Evolutionary conservation across 495 filamentous ascomycete genomes (phyloP), one percentile per base, ranked within the genome.

Genomic region (Clavariopsis aquatica): DNA sequence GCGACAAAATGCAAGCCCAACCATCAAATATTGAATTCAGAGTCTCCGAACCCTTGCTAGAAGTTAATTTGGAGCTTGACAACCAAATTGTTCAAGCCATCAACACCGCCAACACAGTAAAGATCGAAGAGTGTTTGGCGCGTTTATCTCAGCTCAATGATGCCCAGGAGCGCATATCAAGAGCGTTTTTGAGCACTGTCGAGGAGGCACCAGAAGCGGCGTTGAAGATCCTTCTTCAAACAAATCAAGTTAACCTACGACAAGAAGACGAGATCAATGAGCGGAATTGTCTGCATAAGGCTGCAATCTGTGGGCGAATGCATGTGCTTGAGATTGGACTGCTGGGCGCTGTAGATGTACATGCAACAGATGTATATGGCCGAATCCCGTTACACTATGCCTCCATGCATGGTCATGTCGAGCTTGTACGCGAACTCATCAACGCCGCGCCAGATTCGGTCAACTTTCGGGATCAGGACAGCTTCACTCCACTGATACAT

Each of bases 191-290:
- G 49, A 86, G 90, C 28, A 89, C 91, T 23, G 89, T 96, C 71
- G 86, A 88, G 68, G 90, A 93, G 65, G 93, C 86, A n/a, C 86
- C 92, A 0, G 85, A 91, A 57, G 85, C 87, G 6, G 85, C 92
- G 19, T 81, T 98, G 31, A 80, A 83, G 27, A 78, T 90, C 8
- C 81, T 98, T 22, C 78, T 97, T 17, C 85, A 88, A 52, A 94
- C 92, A 10, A 84, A 86, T 0, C 73, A 95, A 52, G 89, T 98
- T 45, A 87, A 97, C 73, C 81, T 97, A 10, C 88, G 89, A 62
- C 90, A 89, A 0, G 89, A 93, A 68, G 95, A 98, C 71, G 93
- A 98, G 70, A 97, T 98, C 71, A 98, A 98, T 72, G 92, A 96
- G 71, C 83, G 94, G 34, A 98, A 96, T 71, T 96, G 92, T 71